These are phyloP conservation scores for Nothophytophthora sp. DNA, from an alignment of 352 stramenopile species.

Conservation along the genomic window DNA sequence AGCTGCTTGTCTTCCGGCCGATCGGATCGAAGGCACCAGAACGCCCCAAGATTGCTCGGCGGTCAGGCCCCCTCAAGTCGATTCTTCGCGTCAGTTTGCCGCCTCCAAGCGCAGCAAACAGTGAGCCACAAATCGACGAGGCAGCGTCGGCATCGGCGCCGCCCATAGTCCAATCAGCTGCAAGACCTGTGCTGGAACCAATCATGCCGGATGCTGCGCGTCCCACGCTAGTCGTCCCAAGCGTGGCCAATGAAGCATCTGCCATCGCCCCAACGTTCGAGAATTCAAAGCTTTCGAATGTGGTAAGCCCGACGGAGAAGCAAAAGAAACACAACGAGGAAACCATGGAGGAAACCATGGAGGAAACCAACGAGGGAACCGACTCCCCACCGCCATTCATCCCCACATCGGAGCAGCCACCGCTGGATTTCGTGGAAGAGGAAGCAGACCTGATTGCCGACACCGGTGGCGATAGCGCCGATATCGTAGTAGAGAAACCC, in stretches of 20 bases:
- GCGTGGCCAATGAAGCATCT: slow-evolving; percentile 8
- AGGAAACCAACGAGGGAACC: background rate
- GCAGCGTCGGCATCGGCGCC: background rate
- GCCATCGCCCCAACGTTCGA: slow-evolving; percentile 21
- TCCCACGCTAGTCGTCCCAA: slow-evolving; percentile 7
- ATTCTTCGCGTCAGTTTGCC: slow-evolving; percentile 26
- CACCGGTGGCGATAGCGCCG: background rate
- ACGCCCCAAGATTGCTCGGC: slow-evolving; percentile 10
- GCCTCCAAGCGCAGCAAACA: slow-evolving; percentile 2
- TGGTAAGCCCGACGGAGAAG: slow-evolving; percentile 34
- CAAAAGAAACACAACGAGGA: slow-evolving; percentile 23
- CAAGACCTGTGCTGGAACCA: slow-evolving; percentile 13
- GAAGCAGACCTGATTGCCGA: background rate
- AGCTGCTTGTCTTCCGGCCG: slow-evolving; percentile 25
- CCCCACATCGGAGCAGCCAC: slow-evolving; percentile 23
- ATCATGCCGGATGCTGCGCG: slow-evolving; percentile 15
- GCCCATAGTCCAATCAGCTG: slow-evolving; percentile 20
- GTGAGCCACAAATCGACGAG: background rate
- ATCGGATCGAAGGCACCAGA: slow-evolving; percentile 17
- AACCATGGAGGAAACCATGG: too few species aligned
- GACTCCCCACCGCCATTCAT: slow-evolving; percentile 20
- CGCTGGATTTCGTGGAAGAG: slow-evolving; percentile 26
- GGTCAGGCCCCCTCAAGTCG: slow-evolving; percentile 14
- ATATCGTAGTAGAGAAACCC: background rate
- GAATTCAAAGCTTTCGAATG: slow-evolving; percentile 26